These are phyloP conservation scores for Sporothrix dimorphospora DNA, from an alignment of 2,329 filamentous ascomycete species.

Conservation along the genomic window DNA sequence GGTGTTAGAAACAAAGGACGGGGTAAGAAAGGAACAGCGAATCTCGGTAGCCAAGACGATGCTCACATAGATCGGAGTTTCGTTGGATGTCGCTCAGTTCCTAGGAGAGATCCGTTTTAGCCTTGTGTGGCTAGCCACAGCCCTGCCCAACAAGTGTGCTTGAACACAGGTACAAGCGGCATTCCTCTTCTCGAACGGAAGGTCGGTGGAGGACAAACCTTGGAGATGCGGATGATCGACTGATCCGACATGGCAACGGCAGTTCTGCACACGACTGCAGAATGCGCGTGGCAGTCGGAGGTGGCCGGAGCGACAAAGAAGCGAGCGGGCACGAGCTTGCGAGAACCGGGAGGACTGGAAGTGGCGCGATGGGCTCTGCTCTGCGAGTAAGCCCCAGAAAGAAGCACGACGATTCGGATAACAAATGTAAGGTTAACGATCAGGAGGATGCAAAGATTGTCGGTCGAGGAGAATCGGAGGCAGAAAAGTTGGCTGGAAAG, in stretches of 20 bases:
- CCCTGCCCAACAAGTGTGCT: neutral
- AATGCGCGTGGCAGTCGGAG: constrained; percentile 12
- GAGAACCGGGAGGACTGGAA: neutral
- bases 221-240: constrained; percentile 26
- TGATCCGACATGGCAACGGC: constrained; percentile 71
- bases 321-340: constrained; percentile 7
- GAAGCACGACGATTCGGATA: neutral
- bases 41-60: neutral
- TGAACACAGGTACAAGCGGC: neutral
- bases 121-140: too few relatives aligned
- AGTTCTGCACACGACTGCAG: constrained; percentile 15
- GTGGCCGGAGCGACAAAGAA: neutral
- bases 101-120: constrained; percentile 46
- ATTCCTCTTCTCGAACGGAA: neutral
- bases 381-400: neutral
- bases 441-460: neutral
- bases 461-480: neutral
- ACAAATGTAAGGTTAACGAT: neutral
- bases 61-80: constrained; percentile 76
- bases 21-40: constrained; percentile 26
- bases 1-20: constrained; percentile 20
- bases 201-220: constrained; percentile 6
- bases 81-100: constrained; percentile 86
- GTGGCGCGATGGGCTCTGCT: neutral
- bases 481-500: neutral